Conservation (phyloP, 164 flowering plant genomes). For the Euptelea pleiosperma region DNA sequence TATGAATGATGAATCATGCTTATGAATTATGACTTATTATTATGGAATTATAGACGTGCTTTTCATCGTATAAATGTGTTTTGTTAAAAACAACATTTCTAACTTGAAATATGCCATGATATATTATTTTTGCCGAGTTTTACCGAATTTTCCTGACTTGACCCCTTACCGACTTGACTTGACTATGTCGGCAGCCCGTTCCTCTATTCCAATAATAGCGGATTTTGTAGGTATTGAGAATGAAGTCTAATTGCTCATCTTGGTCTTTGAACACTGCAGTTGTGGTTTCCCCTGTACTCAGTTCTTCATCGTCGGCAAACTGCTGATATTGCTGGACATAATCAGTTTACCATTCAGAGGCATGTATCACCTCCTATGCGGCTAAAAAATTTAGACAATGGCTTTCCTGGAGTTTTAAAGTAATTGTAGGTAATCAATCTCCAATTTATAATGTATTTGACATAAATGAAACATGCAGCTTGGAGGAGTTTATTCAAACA, state of each 20-base stretch:
- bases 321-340: slow-evolving; percentile 33
- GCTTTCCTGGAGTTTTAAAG: background rate
- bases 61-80: no score
- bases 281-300: slow-evolving; percentile 89
- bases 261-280: slow-evolving; percentile 37
- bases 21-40: no score
- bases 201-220: no score
- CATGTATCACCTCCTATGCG: slow-evolving; percentile 22
- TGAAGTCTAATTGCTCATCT: background rate
- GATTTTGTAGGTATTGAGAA: background rate
- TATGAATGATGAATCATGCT: no score
- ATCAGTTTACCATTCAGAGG: slow-evolving; percentile 54
- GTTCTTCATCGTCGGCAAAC: slow-evolving; percentile 46
- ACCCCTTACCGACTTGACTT: no score
- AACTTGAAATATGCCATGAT: no score
- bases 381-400: background rate
- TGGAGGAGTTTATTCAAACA: slow-evolving; percentile 76
- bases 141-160: no score
- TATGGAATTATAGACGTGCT: no score
- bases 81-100: no score
- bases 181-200: no score
- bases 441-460: slow-evolving; percentile 38
- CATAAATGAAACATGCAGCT: slow-evolving; percentile 42
- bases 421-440: slow-evolving; percentile 25
- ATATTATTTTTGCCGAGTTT: no score